Evolutionary conservation across 108 stramenopile genomes (phyloP).

Genomic region (Cyclostephanos tholiformis): DNA sequence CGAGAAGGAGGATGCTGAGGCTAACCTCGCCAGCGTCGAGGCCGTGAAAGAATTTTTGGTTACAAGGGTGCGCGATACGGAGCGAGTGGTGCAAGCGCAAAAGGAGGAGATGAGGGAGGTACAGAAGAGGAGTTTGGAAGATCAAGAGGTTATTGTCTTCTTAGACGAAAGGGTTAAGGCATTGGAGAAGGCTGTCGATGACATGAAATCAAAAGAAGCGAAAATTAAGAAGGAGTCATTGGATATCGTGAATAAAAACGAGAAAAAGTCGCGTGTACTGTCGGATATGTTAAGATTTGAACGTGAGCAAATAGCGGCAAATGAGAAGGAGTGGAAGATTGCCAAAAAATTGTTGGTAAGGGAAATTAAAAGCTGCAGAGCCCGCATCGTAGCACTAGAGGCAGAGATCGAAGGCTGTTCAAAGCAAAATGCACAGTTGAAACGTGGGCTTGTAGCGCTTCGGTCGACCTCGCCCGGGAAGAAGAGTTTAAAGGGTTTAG

Average conservation of each 20-base stretch:
- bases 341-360: conserved; percentile 85
- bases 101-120: conserved; percentile 63
- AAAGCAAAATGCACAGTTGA: conserved; percentile 75
- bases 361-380: conserved; percentile 83
- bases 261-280: conserved; percentile 68
- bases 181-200: conserved; percentile 57
- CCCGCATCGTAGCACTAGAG: conserved; percentile 69
- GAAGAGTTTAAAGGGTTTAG: conserved; percentile 50
- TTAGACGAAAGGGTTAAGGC: conserved; percentile 81
- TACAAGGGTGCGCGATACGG: conserved; percentile 70
- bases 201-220: conserved; percentile 48
- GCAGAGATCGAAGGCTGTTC: conserved; percentile 79
- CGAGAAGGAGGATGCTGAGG: conserved; percentile 70
- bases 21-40: conserved; percentile 75
- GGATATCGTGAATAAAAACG: conserved; percentile 48
- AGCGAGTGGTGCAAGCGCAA: conserved; percentile 47
- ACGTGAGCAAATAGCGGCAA: conserved; percentile 67
- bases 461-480: conserved; percentile 12
- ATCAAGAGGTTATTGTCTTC: conserved; percentile 92
- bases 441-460: conserved; percentile 34
- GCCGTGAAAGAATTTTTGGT: conserved; percentile 81
- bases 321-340: conserved; percentile 77
- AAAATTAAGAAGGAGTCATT: conserved; percentile 39
- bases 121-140: conserved; percentile 71
- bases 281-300: conserved; percentile 84